These are phyloP conservation scores for Pistacia integerrima DNA, from an alignment of 345 rosid species.

Conservation along the genomic window DNA sequence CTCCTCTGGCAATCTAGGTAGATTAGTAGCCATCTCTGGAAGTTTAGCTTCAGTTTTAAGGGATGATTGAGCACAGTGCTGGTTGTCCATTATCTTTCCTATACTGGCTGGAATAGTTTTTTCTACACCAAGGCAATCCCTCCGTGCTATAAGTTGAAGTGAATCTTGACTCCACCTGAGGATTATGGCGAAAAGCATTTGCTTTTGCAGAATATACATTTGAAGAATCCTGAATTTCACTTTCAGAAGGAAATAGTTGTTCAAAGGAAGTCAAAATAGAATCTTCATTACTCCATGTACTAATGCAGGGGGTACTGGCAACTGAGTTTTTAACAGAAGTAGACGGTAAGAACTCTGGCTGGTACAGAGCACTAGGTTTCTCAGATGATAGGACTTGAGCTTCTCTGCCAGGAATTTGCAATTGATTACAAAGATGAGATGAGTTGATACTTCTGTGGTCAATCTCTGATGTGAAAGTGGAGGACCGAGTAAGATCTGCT, in stretches of 20 bases:
- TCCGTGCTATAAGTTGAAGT: constrained; percentile 21
- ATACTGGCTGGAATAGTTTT: constrained; percentile 11
- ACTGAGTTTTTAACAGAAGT: constrained; percentile 20
- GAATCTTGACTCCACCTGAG: constrained; percentile 15
- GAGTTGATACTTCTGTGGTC: constrained; percentile 10
- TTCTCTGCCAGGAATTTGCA: constrained; percentile 12
- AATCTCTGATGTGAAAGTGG: constrained; percentile 18
- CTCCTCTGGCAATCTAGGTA: constrained; percentile 34
- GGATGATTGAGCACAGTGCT: constrained; percentile 14
- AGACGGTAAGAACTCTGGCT: constrained; percentile 13
- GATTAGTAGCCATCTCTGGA: constrained; percentile 27
- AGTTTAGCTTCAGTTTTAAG: constrained; percentile 19
- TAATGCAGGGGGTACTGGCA: constrained; percentile 34
- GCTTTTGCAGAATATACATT: background rate
- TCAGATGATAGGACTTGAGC: constrained; percentile 16
- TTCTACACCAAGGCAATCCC: constrained; percentile 22
- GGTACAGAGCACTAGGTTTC: constrained; percentile 15
- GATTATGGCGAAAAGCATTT: constrained; percentile 5
- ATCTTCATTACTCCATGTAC: constrained; percentile 43
- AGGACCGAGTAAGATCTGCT: constrained; percentile 25
- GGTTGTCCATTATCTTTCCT: constrained; percentile 21
- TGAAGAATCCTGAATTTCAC: constrained; percentile 5
- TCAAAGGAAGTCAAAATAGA: constrained; percentile 48
- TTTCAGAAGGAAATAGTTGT: constrained; percentile 28
- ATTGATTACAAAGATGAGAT: constrained; percentile 20